phyloP scores from a whole-genome alignment of 352 stramenopile species.

The Pythium myriotylum region DNA sequence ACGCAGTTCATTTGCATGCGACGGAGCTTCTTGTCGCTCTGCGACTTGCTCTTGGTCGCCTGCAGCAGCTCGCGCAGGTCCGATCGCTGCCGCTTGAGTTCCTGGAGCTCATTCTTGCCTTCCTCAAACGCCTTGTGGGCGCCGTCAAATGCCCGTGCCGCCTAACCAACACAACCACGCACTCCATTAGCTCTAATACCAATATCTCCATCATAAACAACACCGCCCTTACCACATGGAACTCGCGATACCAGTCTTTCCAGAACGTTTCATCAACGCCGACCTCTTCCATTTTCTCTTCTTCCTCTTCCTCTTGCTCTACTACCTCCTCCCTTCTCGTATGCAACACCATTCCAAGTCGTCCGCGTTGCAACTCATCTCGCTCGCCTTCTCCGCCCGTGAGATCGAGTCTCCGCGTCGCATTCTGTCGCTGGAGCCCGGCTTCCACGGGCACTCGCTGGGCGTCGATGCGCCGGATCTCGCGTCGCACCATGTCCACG shows the following conservation, averaged over 20 bases:
- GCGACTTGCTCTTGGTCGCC: constrained; percentile 37
- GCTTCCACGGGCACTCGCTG: constrained; percentile 1
- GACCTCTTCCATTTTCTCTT: not conserved
- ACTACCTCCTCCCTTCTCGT: not conserved
- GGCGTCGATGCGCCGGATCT: constrained; percentile 16
- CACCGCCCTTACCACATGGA: constrained; percentile 44
- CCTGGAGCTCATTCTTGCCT: constrained; percentile 41
- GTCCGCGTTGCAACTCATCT: too few relatives aligned
- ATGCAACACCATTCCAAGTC: too few relatives aligned
- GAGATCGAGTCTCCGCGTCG: constrained; percentile 9
- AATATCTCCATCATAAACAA: too few relatives aligned
- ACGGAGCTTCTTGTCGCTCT: constrained; percentile 55
- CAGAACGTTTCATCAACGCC: constrained; percentile 50
- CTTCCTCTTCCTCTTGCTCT: constrained; percentile 12
- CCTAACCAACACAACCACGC: constrained; percentile 24
- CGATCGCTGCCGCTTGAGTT: constrained; percentile 47
- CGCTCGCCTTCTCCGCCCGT: not conserved
- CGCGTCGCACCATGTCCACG: constrained; percentile 14
- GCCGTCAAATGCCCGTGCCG: constrained; percentile 30
- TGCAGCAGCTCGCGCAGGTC: constrained; percentile 60
- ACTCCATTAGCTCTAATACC: too few relatives aligned
- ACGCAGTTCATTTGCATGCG: constrained; percentile 70
- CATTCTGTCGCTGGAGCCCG: constrained; percentile 25
- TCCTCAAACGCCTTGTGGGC: constrained; percentile 42
- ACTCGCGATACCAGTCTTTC: constrained; percentile 58